A percentile compares a stretch with the other conserved stretches of the same genome.
phyloP scores from a whole-genome alignment of 306 rosid genomes.

The Arachis stenosperma region DNA sequence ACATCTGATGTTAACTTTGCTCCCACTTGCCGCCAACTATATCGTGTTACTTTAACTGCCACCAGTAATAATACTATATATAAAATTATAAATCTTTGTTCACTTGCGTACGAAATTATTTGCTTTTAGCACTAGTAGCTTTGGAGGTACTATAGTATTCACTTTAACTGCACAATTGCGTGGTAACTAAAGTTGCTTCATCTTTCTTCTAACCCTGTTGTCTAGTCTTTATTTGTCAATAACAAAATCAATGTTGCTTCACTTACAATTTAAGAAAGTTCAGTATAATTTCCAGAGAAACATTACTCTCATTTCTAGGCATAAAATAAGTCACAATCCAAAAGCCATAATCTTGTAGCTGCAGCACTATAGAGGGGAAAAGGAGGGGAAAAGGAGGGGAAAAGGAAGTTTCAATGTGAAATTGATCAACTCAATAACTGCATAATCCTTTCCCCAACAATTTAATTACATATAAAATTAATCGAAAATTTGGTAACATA shows the following conservation, averaged over 20 bases:
- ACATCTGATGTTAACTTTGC: not conserved
- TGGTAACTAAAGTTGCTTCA: constrained; percentile 24
- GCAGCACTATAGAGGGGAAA: not conserved
- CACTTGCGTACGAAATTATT: not conserved
- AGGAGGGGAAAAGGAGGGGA: too few species aligned
- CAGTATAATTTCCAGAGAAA: constrained; percentile 14
- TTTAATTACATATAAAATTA: constrained; percentile 38
- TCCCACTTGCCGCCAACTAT: constrained; percentile 21
- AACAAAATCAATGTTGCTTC: constrained; percentile 33
- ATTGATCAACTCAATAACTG: constrained; percentile 30
- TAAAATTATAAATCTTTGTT: too few species aligned
- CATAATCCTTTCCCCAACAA: constrained; percentile 33
- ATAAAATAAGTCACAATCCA: constrained; percentile 10
- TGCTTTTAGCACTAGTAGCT: not conserved
- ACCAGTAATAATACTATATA: not conserved
- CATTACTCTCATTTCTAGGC: not conserved
- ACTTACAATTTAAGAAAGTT: constrained; percentile 40
- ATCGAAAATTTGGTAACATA: constrained; percentile 9
- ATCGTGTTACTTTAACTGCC: constrained; percentile 5
- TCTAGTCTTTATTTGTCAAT: not conserved
- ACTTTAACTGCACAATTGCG: not conserved
- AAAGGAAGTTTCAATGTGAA: constrained; percentile 14
- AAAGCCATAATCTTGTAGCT: not conserved
- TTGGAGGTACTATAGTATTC: not conserved
- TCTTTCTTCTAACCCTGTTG: not conserved